Base-by-base conservation (phyloP, 2,329 filamentous ascomycete species). In the Amphichorda felina region DNA sequence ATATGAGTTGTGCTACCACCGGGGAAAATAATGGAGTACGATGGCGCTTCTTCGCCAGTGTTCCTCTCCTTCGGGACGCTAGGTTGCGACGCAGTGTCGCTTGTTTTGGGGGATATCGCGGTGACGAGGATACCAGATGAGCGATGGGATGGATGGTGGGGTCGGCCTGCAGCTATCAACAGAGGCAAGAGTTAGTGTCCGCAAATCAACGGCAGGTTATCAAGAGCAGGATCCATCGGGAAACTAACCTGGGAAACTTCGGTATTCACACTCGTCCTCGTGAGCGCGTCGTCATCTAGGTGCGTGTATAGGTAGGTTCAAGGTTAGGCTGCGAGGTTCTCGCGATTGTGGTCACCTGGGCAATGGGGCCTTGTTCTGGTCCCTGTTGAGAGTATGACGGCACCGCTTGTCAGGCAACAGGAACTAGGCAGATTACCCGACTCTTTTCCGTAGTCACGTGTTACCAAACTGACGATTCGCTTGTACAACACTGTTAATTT, bases 371-470 rank as follows among this genome's bases (percentile, higher is more conserved):
- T 24, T 9, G 31, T 15, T 13, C 26, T 15, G 17, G 13, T 13
- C 15, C 34, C 8, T 26, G 27, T 17, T 13, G 13, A 18, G 19
- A 19, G 27, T 36, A 36, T 36, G 35, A 36, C 35, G 35, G 35
- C 28, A 36, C 35, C 21, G 35, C 35, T 36, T 26, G 26, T 34
- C 32, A 34, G 32, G 32, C 32, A 30, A 30, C 34, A 9, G 33
- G 15, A 21, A n/a, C n/a, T n/a, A n/a, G n/a, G n/a, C 9, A 10
- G 18, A 11, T 21, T 17, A 21, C 13, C 34, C 34, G 34, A 31
- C 14, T 13, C 16, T 36, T 29, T 25, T 27, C 34, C 34, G 34
- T 22, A 29, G 17, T 36, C 34, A 36, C 24, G n/a, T n/a, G n/a
- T n/a, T n/a, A n/a, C n/a, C n/a, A n/a, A n/a, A n/a, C n/a, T n/a